Percentiles rank a stretch among this genome's conserved stretches.
Conservation (phyloP, 441 rosid genomes). For the Rhodomyrtus psidioides region DNA sequence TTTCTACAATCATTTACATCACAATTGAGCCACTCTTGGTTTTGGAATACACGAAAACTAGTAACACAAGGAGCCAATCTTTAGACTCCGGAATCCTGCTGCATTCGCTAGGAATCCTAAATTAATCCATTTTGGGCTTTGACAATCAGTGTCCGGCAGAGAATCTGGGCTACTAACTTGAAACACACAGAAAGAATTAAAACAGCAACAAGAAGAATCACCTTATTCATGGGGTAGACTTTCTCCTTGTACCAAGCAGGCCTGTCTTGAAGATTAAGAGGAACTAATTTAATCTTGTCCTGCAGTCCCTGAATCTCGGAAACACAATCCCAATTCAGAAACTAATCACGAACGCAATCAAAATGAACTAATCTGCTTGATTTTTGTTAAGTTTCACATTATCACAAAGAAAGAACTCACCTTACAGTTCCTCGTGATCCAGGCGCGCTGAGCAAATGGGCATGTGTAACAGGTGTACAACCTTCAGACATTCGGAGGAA, state of each 20-base stretch:
- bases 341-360: background rate
- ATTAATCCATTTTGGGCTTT: background rate
- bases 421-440: conserved; percentile 7
- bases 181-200: background rate
- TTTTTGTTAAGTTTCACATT: background rate
- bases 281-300: conserved; percentile 33
- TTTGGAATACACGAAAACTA: background rate
- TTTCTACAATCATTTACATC: background rate
- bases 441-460: conserved; percentile 3
- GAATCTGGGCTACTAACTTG: background rate
- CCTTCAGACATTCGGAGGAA: background rate
- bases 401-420: background rate
- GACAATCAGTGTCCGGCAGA: background rate
- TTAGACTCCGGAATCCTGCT: background rate
- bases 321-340: background rate
- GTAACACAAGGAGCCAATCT: background rate
- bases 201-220: background rate
- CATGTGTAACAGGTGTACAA: conserved; percentile 3
- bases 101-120: background rate
- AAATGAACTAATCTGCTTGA: background rate
- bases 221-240: conserved; percentile 43
- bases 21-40: background rate
- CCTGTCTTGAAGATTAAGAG: conserved; percentile 32
- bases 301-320: conserved; percentile 34
- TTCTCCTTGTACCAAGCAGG: conserved; percentile 55